Conservation (phyloP, 106 monocot genomes). For the Posidonia australis region DNA sequence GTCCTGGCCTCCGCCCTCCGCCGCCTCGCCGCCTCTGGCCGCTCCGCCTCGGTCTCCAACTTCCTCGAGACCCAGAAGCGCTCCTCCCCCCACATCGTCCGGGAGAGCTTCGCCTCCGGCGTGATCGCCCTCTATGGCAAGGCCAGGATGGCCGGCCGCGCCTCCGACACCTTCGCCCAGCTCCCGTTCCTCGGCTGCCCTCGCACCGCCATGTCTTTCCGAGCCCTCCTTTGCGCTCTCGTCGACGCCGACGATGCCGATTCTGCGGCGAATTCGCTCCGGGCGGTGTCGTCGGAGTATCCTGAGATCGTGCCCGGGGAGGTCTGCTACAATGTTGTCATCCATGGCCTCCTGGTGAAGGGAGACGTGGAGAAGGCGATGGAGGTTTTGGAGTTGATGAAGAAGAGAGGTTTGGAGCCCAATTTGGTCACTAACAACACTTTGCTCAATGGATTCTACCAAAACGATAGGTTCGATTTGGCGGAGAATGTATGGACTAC, state of each 20-base stretch:
- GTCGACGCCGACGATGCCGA: conserved; percentile 13
- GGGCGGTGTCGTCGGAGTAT: conserved; percentile 13
- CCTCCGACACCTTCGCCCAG: conserved; percentile 21
- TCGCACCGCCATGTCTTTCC: conserved; percentile 37
- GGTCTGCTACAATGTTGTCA: conserved; percentile 48
- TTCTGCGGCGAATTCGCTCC: conserved; percentile 11
- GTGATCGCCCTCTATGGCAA: conserved; percentile 54
- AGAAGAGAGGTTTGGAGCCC: conserved; percentile 20
- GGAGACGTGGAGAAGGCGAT: conserved; percentile 40
- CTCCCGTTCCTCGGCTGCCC: conserved; percentile 26
- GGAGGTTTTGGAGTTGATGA: conserved; percentile 29
- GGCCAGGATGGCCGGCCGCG: conserved; percentile 33
- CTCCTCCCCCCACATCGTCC: conserved; percentile 11
- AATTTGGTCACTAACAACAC: conserved; percentile 40
- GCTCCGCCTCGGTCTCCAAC: conserved; percentile 30
- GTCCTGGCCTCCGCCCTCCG: conserved; percentile 29
- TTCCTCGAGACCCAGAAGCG: conserved; percentile 48
- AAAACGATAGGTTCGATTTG: conserved; percentile 13
- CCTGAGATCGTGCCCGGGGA: conserved; percentile 20
- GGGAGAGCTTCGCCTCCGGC: conserved; percentile 56
- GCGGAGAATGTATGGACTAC: conserved; percentile 40
- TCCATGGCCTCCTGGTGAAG: conserved; percentile 22
- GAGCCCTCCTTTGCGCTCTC: conserved; percentile 37
- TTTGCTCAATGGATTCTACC: conserved; percentile 36
- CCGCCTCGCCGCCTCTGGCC: conserved; percentile 23